phyloP scores from a whole-genome alignment of 495 filamentous ascomycete species.

The Aspergillus avenaceus region DNA sequence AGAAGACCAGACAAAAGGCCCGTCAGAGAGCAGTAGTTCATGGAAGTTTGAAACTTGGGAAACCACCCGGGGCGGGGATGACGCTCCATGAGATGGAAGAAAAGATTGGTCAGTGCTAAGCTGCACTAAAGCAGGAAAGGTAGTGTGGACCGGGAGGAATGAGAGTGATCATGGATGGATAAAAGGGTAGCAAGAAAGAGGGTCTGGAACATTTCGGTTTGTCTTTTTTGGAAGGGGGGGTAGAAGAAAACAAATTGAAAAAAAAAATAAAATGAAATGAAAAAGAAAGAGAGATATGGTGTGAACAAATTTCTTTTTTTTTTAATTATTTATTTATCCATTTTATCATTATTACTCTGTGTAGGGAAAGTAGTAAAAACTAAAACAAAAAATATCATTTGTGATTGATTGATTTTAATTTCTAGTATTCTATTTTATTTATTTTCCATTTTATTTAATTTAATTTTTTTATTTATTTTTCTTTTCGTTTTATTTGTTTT shows the following conservation, averaged over 20 bases:
- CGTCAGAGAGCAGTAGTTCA: slow-evolving; percentile 14
- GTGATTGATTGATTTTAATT: neutral
- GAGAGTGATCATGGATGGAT: slow-evolving; percentile 4
- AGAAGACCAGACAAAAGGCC: slow-evolving; percentile 11
- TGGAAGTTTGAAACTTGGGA: slow-evolving; percentile 11
- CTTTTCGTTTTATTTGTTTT: neutral
- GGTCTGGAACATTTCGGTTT: slow-evolving; percentile 3
- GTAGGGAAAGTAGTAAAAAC: no score
- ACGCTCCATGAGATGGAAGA: neutral
- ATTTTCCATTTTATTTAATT: neutral
- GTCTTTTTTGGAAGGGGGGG: neutral
- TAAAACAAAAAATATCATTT: neutral
- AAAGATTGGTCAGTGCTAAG: slow-evolving; percentile 1
- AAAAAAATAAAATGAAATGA: no score
- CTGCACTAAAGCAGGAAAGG: neutral
- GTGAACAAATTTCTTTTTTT: no score
- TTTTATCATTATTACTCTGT: neutral
- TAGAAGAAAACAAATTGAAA: neutral
- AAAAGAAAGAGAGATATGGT: no score
- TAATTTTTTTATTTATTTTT: neutral
- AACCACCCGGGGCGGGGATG: slow-evolving; percentile 4
- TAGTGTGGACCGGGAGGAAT: neutral
- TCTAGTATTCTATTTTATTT: slow-evolving; percentile 3
- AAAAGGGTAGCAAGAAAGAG: neutral
- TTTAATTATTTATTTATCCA: neutral